Base-by-base conservation (phyloP, 106 monocot species). In the Dendrobium catenatum region DNA sequence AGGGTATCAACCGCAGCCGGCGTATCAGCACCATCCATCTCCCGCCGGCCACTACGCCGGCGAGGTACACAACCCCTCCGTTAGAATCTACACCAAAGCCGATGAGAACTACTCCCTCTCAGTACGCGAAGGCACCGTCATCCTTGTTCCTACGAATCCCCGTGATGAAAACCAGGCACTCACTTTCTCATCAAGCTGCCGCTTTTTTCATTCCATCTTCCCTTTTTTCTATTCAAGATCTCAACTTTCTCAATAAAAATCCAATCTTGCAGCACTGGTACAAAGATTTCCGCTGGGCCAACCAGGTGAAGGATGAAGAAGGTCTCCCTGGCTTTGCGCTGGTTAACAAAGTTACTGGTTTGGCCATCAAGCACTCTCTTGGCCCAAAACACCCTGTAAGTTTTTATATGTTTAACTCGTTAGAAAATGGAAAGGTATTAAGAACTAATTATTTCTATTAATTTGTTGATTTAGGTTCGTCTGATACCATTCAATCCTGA, bases 51-150 rank as follows among this genome's bases (percentile, higher is more conserved):
- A 7, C 22, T 48, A 26, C 4, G 26, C 49, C 3, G 74, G 74
- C 42, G 19, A 74, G 43, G 15, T 43, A 1, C 2, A 1, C 43
- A 77, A 86, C 67, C 86, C 88, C 16, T 86, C 90, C 2, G 86
- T 93, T 19, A 88, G 81, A 88, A 80, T 93, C 81, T 84, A 80
- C 78, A 84, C 88, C 78, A 85, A 80, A 73, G 90, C 90, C 9
- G 81, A 80, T 42, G 87, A 83, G 79, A 79, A 84, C 72, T 90
- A 90, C 85, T 86, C 88, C 37, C 87, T 93, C 75, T 27, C 87
- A 9, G 80, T 88, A 51, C 83, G 93, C 22, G 80, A 93, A 42
- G 93, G 90, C 42, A 75, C 82, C 67, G 88, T 88, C 41, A 80
- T 88, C 48, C 86, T 93, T 17, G 90, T 87, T 24, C 83, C 81